phyloP scores from a whole-genome alignment of 1,284 basidiomycete genomes.

The Ganoderma multipileum region DNA sequence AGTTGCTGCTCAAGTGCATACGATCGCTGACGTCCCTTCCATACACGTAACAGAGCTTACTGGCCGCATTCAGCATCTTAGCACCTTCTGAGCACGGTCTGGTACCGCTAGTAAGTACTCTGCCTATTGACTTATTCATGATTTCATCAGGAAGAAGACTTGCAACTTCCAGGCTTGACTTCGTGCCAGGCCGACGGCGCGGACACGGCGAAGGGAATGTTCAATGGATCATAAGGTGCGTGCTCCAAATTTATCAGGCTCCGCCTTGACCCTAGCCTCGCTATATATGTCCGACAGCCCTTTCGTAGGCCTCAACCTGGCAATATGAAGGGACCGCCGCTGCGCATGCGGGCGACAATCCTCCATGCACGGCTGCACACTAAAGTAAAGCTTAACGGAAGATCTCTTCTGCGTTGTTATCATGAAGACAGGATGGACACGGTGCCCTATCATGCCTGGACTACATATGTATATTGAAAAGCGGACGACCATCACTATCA shows the following conservation, averaged over 20 bases:
- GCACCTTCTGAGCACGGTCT: background rate
- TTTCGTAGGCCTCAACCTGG: background rate
- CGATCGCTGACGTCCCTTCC: background rate
- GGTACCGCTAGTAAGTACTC: background rate
- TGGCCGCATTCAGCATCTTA: background rate
- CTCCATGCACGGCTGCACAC: background rate
- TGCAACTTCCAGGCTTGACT: background rate
- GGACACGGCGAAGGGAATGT: background rate
- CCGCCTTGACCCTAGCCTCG: background rate
- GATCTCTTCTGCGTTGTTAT: no score
- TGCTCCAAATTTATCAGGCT: background rate
- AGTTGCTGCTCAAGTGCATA: no score
- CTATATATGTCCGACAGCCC: background rate
- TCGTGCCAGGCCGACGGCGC: background rate
- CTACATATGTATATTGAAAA: no score
- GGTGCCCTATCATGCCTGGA: no score
- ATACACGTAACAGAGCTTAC: background rate
- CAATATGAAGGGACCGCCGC: background rate
- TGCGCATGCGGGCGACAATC: background rate
- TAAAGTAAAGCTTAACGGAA: no score
- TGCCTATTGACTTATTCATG: background rate
- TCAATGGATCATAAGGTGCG: background rate
- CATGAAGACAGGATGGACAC: no score
- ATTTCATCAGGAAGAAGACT: background rate
- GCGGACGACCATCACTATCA: no score